phyloP scores from a whole-genome alignment of 1,284 basidiomycete genomes.

The Sanghuangporus weigelae region DNA sequence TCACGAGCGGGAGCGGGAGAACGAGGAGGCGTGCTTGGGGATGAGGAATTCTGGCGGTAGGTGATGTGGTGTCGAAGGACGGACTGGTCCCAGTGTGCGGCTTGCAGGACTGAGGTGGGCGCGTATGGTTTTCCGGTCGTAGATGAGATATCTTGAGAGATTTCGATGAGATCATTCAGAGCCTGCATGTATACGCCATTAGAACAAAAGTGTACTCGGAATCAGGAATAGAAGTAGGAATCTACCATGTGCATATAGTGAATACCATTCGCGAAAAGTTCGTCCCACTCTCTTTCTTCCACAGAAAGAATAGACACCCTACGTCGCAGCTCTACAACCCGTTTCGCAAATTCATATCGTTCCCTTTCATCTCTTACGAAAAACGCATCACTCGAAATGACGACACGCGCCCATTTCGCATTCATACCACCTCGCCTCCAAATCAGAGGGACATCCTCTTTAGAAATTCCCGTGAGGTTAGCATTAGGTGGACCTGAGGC shows the following conservation, averaged over 20 bases:
- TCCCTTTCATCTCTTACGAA: slow-evolving; percentile 79
- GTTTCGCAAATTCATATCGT: slow-evolving; percentile 73
- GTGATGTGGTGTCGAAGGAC: slow-evolving; percentile 55
- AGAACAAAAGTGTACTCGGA: background rate
- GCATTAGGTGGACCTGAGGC: slow-evolving; percentile 17
- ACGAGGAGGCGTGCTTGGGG: slow-evolving; percentile 29
- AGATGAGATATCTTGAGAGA: slow-evolving; percentile 70
- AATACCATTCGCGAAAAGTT: slow-evolving; percentile 74
- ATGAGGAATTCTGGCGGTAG: slow-evolving; percentile 28
- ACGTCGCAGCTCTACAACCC: slow-evolving; percentile 71
- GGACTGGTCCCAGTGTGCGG: slow-evolving; percentile 74
- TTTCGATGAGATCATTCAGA: slow-evolving; percentile 70
- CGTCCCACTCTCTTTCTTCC: slow-evolving; percentile 64
- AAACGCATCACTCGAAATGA: slow-evolving; percentile 76
- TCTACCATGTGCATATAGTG: slow-evolving; percentile 86
- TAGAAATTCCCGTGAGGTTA: background rate
- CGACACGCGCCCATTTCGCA: slow-evolving; percentile 66
- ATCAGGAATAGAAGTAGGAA: background rate
- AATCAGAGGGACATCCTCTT: slow-evolving; percentile 39
- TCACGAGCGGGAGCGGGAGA: slow-evolving; percentile 39
- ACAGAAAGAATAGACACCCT: slow-evolving; percentile 37
- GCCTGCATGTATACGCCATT: slow-evolving; percentile 36
- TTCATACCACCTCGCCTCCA: slow-evolving; percentile 65
- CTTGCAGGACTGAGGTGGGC: slow-evolving; percentile 61
- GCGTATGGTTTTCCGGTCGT: slow-evolving; percentile 67